phyloP scores from a whole-genome alignment of 768 basidiomycete species.

The Tulasnella sp. region DNA sequence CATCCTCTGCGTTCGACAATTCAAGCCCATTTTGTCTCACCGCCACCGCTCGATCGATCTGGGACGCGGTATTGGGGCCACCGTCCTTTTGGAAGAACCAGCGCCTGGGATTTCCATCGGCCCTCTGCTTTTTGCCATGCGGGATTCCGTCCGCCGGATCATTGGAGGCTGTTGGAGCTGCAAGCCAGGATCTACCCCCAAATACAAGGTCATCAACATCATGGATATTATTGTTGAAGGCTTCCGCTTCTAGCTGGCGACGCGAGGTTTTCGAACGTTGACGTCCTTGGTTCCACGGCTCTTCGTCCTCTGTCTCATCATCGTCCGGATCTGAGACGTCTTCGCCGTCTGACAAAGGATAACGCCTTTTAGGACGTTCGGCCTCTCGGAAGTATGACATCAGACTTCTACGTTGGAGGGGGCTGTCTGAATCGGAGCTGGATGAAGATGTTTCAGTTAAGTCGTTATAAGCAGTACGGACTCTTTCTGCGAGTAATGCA shows the following conservation, averaged over 20 bases:
- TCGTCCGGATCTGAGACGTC: constrained; percentile 5
- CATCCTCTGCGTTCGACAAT: no score
- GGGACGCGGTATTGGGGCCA: neutral
- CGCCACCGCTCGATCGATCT: constrained; percentile 42
- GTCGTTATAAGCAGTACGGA: neutral
- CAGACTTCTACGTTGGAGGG: neutral
- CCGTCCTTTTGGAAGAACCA: constrained; percentile 4
- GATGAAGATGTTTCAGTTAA: neutral
- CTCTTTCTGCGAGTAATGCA: neutral
- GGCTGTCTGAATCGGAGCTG: constrained; percentile 8
- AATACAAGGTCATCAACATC: constrained; percentile 1
- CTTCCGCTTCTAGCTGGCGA: neutral
- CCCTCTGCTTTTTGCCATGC: neutral
- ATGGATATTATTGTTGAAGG: neutral
- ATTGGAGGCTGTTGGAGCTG: neutral
- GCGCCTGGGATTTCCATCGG: neutral
- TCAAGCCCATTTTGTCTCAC: constrained; percentile 31
- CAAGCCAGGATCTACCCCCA: constrained; percentile 5
- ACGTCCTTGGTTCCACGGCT: neutral
- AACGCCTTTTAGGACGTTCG: neutral
- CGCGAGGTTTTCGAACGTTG: neutral
- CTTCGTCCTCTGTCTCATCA: constrained; percentile 6
- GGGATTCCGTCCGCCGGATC: neutral
- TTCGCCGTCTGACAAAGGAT: neutral
- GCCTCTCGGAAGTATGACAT: constrained; percentile 12